Base-by-base conservation (phyloP, 768 basidiomycete genomes). In the Hebeloma cylindrosporum region DNA sequence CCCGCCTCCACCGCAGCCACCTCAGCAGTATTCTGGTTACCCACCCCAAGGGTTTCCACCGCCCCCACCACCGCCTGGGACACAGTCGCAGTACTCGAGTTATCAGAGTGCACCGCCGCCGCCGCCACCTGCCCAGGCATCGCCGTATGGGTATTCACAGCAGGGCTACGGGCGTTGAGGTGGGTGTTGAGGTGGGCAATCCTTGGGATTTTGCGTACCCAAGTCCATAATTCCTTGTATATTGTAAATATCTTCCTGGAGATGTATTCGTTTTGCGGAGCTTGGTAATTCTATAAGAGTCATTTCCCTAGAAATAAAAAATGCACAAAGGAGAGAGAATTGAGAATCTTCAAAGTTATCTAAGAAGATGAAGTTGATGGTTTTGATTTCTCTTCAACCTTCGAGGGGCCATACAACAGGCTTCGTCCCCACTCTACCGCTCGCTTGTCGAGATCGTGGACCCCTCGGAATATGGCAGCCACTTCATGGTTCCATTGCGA, bases 401-500 rank as follows among this genome's bases (percentile, higher is more conserved):
- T 33, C 3, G 60, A 23, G 26, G 53, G 53, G 4, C 77, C 75
- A 54, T 79, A 78, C 39, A 82, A 35, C 45, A 72, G 37, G 32
- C 57, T 70, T 52, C 59, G 59, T 17, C 77, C 74, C 78, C 77
- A 77, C 5, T 68, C 72, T 33, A 65, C 64, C 22, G 68, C 71
- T 5, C 65, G 68, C 25, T 58, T 67, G 44, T 82, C 80, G 69
- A 73, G 74, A 25, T 62, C 62, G 18, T 69, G 61, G 43, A 74
- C 65, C 9, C 73, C 70, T 16, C 61, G 52, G 45, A 76, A 77
- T 17, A 78, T 47, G 28, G 56, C 57, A 4, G 70, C 78, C 14
- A 84, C 54, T 48, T 84, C 74, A 10, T 71, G 61, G 54, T 85
- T 85, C 83, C 83, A 85, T 37, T 60, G 68, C 11, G 71, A 70